Percentiles rank a stretch among this genome's conserved stretches.
phyloP scores from a whole-genome alignment of 2,329 filamentous ascomycete genomes.

The Cyphellophora attinorum region DNA sequence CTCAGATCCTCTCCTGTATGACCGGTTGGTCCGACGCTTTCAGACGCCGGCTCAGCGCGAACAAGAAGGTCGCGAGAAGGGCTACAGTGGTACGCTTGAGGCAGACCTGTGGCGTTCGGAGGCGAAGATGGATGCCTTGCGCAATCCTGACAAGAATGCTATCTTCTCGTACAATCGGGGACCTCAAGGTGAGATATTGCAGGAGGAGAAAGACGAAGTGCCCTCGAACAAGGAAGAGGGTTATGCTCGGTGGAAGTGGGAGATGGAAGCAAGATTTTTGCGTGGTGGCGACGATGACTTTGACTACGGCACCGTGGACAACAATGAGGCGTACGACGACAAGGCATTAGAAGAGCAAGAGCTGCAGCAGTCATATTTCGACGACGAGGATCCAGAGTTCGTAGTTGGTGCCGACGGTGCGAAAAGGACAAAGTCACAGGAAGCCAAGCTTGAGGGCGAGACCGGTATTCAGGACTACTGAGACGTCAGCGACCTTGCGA shows the following conservation, averaged over 20 bases:
- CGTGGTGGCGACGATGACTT: slow-evolving; percentile 68
- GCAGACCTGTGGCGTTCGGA: slow-evolving; percentile 69
- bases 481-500: slow-evolving; percentile 17
- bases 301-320: slow-evolving; percentile 63
- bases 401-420: slow-evolving; percentile 26
- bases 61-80: slow-evolving; percentile 58
- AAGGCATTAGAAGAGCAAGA: slow-evolving; percentile 50
- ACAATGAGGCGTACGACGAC: slow-evolving; percentile 63
- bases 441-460: slow-evolving; percentile 39
- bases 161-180: slow-evolving; percentile 42
- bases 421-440: slow-evolving; percentile 8
- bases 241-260: slow-evolving; percentile 57
- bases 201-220: slow-evolving; percentile 49
- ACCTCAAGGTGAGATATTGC: slow-evolving; percentile 46
- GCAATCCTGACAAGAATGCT: slow-evolving; percentile 41
- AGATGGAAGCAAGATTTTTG: slow-evolving; percentile 66
- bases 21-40: slow-evolving; percentile 60
- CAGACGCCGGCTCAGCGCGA: slow-evolving; percentile 19
- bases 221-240: slow-evolving; percentile 57
- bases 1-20: slow-evolving; percentile 73
- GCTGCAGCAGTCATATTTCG: slow-evolving; percentile 67
- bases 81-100: slow-evolving; percentile 70
- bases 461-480: slow-evolving; percentile 66
- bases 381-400: slow-evolving; percentile 66
- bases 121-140: slow-evolving; percentile 57